phyloP scores from a whole-genome alignment of 768 basidiomycete species.

The Podaxis pistillaris region DNA sequence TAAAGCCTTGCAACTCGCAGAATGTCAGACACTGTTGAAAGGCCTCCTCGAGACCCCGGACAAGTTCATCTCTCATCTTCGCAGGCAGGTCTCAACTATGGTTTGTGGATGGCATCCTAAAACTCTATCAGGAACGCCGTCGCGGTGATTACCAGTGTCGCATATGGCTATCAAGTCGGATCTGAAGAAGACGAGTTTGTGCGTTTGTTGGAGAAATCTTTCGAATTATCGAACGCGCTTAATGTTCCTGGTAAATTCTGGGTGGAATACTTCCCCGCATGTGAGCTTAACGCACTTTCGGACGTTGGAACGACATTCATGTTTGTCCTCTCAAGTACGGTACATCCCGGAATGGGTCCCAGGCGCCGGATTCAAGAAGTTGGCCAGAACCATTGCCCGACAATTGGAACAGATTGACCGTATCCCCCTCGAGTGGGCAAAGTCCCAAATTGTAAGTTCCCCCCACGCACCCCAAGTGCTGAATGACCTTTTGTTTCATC shows the following conservation, averaged over 20 bases:
- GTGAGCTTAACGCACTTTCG: conserved; percentile 23
- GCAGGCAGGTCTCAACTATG: conserved; percentile 23
- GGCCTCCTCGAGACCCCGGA: conserved; percentile 29
- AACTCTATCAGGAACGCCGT: conserved; percentile 28
- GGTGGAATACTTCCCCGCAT: conserved; percentile 38
- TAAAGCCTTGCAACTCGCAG: conserved; percentile 27
- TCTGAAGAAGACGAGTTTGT: conserved; percentile 34
- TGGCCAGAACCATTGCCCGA: conserved; percentile 19
- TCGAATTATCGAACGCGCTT: conserved; percentile 23
- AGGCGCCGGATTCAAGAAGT: conserved; percentile 38
- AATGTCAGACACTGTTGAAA: conserved; percentile 27
- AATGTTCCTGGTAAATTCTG: conserved; percentile 33
- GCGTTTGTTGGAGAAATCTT: conserved; percentile 28
- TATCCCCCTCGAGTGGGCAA: conserved; percentile 31
- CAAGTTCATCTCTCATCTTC: conserved; percentile 26
- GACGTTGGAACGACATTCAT: not conserved
- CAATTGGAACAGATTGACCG: conserved; percentile 22
- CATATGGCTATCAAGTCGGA: conserved; percentile 39
- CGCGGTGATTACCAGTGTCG: conserved; percentile 34
- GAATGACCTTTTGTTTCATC: not conserved
- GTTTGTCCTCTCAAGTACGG: conserved; percentile 25
- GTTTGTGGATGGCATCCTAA: not conserved
- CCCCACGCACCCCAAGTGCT: not conserved
- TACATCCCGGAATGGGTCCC: conserved; percentile 43
- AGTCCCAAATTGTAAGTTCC: conserved; percentile 27